Conservation (phyloP, 2,329 filamentous ascomycete species). For the Bipolaris zeicola region DNA sequence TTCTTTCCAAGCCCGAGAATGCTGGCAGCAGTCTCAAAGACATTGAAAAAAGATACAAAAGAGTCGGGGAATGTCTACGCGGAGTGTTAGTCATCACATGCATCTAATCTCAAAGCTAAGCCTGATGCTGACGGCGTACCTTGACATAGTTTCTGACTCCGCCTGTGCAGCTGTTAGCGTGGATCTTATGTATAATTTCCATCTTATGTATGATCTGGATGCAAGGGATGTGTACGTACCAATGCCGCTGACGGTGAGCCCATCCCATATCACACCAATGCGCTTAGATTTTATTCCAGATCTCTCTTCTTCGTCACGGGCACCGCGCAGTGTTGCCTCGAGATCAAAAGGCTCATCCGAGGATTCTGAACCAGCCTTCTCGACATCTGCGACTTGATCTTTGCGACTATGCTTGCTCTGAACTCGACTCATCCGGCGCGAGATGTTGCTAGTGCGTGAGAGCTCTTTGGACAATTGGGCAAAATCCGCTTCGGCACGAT, state of each 20-base stretch:
- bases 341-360: constrained; percentile 69
- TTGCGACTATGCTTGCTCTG: constrained; percentile 54
- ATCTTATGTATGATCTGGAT: not conserved
- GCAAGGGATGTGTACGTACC: constrained; percentile 53
- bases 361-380: constrained; percentile 57
- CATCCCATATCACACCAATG: constrained; percentile 74
- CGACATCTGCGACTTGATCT: constrained; percentile 57
- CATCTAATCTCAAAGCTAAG: constrained; percentile 16
- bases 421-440: constrained; percentile 50
- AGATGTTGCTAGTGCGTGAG: constrained; percentile 47
- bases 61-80: constrained; percentile 75
- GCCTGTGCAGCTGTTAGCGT: constrained; percentile 13
- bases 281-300: constrained; percentile 82
- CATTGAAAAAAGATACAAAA: constrained; percentile 76
- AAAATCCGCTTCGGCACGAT: constrained; percentile 73
- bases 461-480: constrained; percentile 63
- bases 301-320: constrained; percentile 71
- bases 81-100: constrained; percentile 15
- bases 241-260: constrained; percentile 74
- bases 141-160: constrained; percentile 72
- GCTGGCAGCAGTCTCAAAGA: constrained; percentile 67
- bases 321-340: constrained; percentile 73
- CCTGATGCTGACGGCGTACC: constrained; percentile 17
- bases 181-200: not conserved
- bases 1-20: constrained; percentile 71